Percentiles rank a stretch among this genome's conserved stretches.
These are phyloP conservation scores for Fusarium agapanthi DNA, from an alignment of 2,329 filamentous ascomycete species.

Conservation along the genomic window DNA sequence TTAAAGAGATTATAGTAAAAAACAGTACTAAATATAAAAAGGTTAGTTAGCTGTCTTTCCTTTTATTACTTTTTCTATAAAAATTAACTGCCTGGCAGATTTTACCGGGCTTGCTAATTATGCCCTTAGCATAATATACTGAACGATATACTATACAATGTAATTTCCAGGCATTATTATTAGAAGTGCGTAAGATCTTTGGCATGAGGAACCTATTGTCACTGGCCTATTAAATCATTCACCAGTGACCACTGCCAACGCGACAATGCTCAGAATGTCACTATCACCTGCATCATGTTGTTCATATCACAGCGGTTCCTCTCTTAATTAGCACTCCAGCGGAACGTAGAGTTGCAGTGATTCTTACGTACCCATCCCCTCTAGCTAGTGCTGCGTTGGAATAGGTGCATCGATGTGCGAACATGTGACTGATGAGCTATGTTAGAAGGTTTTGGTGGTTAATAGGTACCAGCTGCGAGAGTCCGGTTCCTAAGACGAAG, in stretches of 20 bases:
- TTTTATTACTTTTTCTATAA: too few relatives aligned
- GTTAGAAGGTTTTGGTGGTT: neutral
- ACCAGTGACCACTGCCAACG: neutral
- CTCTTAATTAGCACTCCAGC: neutral
- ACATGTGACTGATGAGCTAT: constrained; percentile 29
- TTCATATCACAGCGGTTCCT: constrained; percentile 18
- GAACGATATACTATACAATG: neutral
- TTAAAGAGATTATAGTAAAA: too few relatives aligned
- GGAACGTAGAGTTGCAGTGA: constrained; percentile 1
- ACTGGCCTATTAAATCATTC: constrained; percentile 15
- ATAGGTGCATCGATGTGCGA: constrained; percentile 16
- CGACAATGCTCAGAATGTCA: constrained; percentile 9
- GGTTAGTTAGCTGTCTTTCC: too few relatives aligned
- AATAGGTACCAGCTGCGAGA: neutral
- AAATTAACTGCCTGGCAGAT: too few relatives aligned
- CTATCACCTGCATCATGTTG: constrained; percentile 14
- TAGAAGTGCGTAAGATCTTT: constrained; percentile 1
- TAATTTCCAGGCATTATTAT: neutral
- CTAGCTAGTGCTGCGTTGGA: neutral
- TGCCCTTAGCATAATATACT: neutral
- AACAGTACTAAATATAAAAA: too few relatives aligned
- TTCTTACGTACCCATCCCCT: neutral
- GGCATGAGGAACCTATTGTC: neutral
- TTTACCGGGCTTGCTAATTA: too few relatives aligned
- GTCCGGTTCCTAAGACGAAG: neutral